phyloP scores from a whole-genome alignment of 768 basidiomycete genomes.

The Amylocystis lapponica region DNA sequence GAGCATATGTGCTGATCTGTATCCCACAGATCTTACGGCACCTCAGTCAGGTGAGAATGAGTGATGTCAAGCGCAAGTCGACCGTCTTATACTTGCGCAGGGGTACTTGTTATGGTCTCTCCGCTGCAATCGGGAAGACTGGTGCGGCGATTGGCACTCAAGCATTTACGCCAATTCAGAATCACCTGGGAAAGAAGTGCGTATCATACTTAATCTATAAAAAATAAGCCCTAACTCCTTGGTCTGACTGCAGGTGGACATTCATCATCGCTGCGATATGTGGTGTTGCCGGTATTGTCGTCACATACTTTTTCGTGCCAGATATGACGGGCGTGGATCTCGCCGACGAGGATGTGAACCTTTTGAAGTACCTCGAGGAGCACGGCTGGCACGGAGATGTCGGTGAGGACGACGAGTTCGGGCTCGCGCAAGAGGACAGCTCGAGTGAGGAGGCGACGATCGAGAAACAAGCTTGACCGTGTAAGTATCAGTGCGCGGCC shows the following conservation, averaged over 20 bases:
- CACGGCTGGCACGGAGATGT: constrained; percentile 65
- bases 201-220: neutral
- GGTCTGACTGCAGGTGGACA: constrained; percentile 43
- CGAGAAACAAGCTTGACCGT: too few species aligned
- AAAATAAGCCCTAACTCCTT: neutral
- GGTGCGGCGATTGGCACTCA: constrained; percentile 72
- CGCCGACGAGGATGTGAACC: constrained; percentile 57
- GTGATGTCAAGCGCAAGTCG: neutral
- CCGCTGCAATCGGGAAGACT: constrained; percentile 62
- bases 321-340: constrained; percentile 65
- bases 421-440: constrained; percentile 8
- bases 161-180: constrained; percentile 64
- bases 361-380: constrained; percentile 51
- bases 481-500: too few species aligned
- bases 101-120: constrained; percentile 66
- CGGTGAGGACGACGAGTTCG: constrained; percentile 47
- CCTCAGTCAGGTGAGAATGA: neutral
- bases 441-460: constrained; percentile 11
- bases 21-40: neutral
- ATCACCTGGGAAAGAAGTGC: constrained; percentile 60
- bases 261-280: constrained; percentile 68
- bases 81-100: constrained; percentile 20
- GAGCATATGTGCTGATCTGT: neutral
- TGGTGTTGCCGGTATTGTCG: constrained; percentile 53
- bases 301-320: constrained; percentile 65